Conservation (phyloP, 306 rosid species). For the Canavalia ensiformis region DNA sequence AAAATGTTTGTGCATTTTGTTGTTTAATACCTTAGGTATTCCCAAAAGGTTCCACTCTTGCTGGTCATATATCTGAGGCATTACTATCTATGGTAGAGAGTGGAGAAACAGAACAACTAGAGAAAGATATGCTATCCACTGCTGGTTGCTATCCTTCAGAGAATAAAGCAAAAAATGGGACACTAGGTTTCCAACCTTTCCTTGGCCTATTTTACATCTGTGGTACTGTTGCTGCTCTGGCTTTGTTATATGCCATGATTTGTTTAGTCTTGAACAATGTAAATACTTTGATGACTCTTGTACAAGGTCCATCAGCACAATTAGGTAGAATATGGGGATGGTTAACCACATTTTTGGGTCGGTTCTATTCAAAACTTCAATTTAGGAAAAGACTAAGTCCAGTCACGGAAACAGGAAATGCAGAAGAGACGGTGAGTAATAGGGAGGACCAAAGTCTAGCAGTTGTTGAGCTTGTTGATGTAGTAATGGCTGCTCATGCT, state of each 20-base stretch:
- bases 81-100: background rate
- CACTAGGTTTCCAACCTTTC: conserved; percentile 5
- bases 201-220: conserved; percentile 25
- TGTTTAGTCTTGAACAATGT: background rate
- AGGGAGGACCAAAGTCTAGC: too few relatives aligned
- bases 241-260: background rate
- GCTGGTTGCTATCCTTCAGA: background rate
- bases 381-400: too few relatives aligned
- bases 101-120: conserved; percentile 18
- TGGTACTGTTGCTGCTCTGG: background rate
- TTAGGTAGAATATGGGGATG: too few relatives aligned
- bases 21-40: background rate
- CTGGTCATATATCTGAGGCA: conserved; percentile 8
- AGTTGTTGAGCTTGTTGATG: too few relatives aligned
- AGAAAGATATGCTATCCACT: background rate
- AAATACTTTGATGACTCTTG: too few relatives aligned
- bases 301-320: too few relatives aligned
- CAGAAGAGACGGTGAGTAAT: too few relatives aligned
- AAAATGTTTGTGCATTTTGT: conserved; percentile 1
- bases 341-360: too few relatives aligned
- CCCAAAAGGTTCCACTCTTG: background rate
- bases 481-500: too few relatives aligned
- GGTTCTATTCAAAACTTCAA: too few relatives aligned
- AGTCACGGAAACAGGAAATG: too few relatives aligned
- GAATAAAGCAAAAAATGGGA: background rate